These are phyloP conservation scores for Rhynchosporium agropyri DNA, from an alignment of 2,329 filamentous ascomycete species.

Conservation along the genomic window DNA sequence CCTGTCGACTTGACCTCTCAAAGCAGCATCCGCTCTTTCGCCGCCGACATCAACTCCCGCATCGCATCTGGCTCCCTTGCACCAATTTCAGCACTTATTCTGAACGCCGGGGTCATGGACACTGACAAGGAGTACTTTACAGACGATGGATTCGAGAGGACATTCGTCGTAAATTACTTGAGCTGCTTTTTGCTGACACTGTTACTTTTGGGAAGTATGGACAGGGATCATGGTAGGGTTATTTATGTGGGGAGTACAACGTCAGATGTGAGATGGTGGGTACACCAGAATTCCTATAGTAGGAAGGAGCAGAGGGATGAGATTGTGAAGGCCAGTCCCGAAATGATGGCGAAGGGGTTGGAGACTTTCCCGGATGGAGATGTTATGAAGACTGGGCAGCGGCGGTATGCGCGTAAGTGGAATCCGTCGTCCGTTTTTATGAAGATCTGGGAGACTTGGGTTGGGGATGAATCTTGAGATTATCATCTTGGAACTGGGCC, in stretches of 20 bases:
- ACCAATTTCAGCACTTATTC: constrained; percentile 31
- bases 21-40: constrained; percentile 22
- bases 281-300: neutral
- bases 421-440: no score
- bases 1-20: constrained; percentile 22
- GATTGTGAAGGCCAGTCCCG: neutral
- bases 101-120: constrained; percentile 34
- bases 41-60: constrained; percentile 29
- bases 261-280: constrained; percentile 3
- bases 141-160: constrained; percentile 42
- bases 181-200: constrained; percentile 43
- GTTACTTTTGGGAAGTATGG: constrained; percentile 43
- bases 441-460: no score
- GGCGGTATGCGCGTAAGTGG: constrained; percentile 9
- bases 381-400: constrained; percentile 3
- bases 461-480: no score
- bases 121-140: constrained; percentile 38
- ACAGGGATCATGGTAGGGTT: constrained; percentile 41
- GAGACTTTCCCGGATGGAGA: constrained; percentile 10
- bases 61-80: constrained; percentile 29
- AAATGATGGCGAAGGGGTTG: constrained; percentile 12
- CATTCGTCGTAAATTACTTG: constrained; percentile 43
- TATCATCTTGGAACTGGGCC: no score
- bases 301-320: neutral
- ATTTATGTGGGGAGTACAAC: constrained; percentile 42